Evolutionary conservation across 106 monocot species (phyloP).

Genomic region (Xerophyta viscosa): DNA sequence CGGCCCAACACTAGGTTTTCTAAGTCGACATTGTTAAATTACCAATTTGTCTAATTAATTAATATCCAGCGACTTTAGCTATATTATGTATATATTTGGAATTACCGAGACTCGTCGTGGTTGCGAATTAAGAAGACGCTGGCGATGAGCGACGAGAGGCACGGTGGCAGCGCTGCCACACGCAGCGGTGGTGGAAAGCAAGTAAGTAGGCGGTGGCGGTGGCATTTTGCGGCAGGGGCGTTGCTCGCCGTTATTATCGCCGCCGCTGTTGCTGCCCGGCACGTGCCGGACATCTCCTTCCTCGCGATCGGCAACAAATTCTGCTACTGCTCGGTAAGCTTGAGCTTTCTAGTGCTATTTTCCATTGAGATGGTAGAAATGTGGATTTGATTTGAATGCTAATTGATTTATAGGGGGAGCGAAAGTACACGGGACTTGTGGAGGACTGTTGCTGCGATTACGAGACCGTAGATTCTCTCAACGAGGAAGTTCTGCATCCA

Average conservation of each 20-base stretch:
- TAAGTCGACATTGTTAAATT: no score
- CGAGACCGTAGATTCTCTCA: conserved; percentile 85
- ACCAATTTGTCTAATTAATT: no score
- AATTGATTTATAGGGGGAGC: conserved; percentile 35
- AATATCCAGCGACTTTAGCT: no score
- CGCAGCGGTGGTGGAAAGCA: background rate
- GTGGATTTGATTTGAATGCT: background rate
- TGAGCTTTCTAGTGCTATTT: background rate
- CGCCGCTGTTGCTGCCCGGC: conserved; percentile 24
- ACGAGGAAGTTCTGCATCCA: conserved; percentile 67
- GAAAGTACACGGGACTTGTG: conserved; percentile 69
- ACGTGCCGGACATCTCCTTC: conserved; percentile 11
- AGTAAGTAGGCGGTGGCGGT: conserved; percentile 9
- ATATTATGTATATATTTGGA: no score
- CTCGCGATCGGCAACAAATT: conserved; percentile 4
- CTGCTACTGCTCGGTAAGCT: conserved; percentile 41
- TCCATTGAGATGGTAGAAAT: background rate
- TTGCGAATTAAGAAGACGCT: background rate
- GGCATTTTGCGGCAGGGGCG: conserved; percentile 19
- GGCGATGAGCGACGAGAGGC: background rate
- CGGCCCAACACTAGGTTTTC: no score
- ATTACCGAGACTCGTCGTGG: no score
- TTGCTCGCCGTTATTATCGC: conserved; percentile 33
- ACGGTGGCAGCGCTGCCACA: conserved; percentile 4
- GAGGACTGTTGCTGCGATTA: conserved; percentile 93